These are phyloP conservation scores for Solanum rostratum DNA, from an alignment of 257 asterid genomes.

Conservation along the genomic window DNA sequence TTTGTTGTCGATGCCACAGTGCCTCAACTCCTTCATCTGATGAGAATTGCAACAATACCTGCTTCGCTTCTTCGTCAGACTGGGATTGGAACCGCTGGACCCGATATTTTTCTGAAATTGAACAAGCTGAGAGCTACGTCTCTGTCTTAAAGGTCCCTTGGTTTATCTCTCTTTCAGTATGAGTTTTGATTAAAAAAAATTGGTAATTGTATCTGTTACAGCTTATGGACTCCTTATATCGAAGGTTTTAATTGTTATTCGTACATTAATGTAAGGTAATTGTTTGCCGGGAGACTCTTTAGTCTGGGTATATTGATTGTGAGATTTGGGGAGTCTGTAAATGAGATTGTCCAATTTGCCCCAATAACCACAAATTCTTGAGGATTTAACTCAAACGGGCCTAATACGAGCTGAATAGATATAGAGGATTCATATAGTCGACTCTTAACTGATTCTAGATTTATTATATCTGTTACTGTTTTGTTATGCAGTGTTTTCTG, in stretches of 20 bases:
- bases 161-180: not conserved
- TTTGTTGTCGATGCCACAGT: slow-evolving; percentile 36
- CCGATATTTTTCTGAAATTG: slow-evolving; percentile 77
- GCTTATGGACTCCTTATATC: not conserved
- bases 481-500: not conserved
- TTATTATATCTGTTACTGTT: not conserved
- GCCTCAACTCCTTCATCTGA: slow-evolving; percentile 4
- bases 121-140: slow-evolving; percentile 73
- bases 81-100: slow-evolving; percentile 97
- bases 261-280: not conserved
- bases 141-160: slow-evolving; percentile 62
- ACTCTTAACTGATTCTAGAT: not conserved
- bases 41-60: slow-evolving; percentile 4
- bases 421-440: not conserved
- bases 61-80: slow-evolving; percentile 25
- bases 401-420: not conserved
- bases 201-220: not conserved
- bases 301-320: not conserved
- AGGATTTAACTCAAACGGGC: not conserved
- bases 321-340: not conserved
- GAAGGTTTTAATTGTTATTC: not conserved
- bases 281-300: not conserved
- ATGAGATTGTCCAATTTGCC: not conserved
- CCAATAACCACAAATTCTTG: not conserved
- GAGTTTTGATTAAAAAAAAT: not conserved